Base-by-base conservation (phyloP, 441 rosid species). In the Pelargonium australe region DNA sequence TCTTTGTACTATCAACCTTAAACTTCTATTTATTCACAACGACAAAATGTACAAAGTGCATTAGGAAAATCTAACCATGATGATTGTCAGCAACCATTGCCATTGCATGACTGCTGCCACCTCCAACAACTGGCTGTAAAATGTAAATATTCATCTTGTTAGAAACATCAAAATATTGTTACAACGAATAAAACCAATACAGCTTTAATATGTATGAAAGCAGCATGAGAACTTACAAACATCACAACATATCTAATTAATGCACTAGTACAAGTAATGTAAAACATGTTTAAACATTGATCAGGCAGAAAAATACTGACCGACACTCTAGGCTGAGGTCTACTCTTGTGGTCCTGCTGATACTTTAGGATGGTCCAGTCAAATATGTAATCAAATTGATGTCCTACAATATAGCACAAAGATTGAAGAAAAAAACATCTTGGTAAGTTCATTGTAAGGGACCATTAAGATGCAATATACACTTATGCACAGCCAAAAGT, bases 351-450 rank as follows among this genome's bases (percentile, higher is more conserved):
- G 16, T 94, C 73, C 78, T 89, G 96, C 75, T 89, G 91, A 76
- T 88, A 84, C 87, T 91, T 91, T n/a, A 89, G 84, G 65, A 91
- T 85, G 43, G 96, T 91, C 97, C 97, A 91, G 84, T 91, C 97
- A 82, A 87, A 91, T 58, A 89, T 76, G 68, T 82, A 85, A 80
- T 91, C 96, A 72, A 81, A 89, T 72, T 83, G 88, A 78, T 77
- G 86, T 37, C 92, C 97, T 91, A 83, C 49, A 60, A 73, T 57
- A 57, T 9, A 57, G 9, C 63, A 57, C 62, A 57, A 2, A 57
- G 12, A 57, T 57, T 19, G 10, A 17, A 57, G 63, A 10, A 44
- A 57, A 57, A 57, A 19, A 8, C 13, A 57, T 19, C 25, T 16
- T 16, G 19, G 62, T 19, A 57, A 16, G 63, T 9, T 20, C 63